These are phyloP conservation scores for Chrysoporthe puriensis DNA, from an alignment of 2,329 filamentous ascomycete species.

Conservation along the genomic window DNA sequence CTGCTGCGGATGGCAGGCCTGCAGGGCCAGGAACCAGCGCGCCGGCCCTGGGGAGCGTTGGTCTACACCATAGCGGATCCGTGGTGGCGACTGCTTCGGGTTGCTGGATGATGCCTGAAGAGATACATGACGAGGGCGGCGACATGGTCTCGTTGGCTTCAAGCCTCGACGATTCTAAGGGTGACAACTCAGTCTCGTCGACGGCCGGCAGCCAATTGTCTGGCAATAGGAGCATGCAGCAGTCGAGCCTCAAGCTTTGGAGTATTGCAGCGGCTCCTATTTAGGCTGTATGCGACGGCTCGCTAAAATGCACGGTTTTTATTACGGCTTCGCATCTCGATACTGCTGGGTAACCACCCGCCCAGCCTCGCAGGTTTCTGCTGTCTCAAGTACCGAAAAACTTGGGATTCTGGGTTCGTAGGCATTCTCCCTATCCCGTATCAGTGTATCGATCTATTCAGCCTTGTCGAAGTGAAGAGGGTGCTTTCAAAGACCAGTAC, in stretches of 20 bases:
- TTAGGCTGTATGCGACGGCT: neutral
- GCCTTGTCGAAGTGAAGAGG: neutral
- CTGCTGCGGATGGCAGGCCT: slow-evolving; percentile 38
- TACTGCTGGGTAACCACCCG: too few species aligned
- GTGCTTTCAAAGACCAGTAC: neutral
- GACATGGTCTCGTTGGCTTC: slow-evolving; percentile 10
- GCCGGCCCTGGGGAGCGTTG: slow-evolving; percentile 51
- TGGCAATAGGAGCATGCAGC: slow-evolving; percentile 34
- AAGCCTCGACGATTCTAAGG: neutral
- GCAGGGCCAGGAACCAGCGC: slow-evolving; percentile 4
- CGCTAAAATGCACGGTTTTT: neutral
- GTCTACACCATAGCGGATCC: slow-evolving; percentile 57
- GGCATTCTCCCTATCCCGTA: neutral
- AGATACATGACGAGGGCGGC: slow-evolving; percentile 21
- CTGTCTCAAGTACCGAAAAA: neutral
- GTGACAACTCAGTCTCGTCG: slow-evolving; percentile 15
- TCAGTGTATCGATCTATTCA: neutral
- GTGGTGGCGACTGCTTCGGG: slow-evolving; percentile 62
- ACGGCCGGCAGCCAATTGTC: too few species aligned
- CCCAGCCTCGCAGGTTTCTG: too few species aligned
- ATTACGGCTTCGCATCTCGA: too few species aligned
- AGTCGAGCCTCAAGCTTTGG: slow-evolving; percentile 53
- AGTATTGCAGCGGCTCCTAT: slow-evolving; percentile 35
- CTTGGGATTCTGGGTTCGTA: too few species aligned
- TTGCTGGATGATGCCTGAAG: slow-evolving; percentile 48